Conservation (phyloP, 1,139 yeast species). For the Geotrichum histeridarum region DNA sequence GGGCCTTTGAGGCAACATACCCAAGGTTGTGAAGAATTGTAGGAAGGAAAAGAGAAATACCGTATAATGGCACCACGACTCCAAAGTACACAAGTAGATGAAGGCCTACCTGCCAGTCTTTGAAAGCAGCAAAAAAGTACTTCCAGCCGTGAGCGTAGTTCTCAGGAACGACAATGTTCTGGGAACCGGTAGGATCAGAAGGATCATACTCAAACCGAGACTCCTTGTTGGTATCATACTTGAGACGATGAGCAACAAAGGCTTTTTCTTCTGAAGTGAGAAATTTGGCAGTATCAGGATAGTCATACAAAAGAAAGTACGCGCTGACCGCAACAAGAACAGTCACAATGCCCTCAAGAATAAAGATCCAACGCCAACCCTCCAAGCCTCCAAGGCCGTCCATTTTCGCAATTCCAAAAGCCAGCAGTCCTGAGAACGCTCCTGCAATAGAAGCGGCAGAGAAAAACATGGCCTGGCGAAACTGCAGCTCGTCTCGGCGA, state of each 20-base stretch:
- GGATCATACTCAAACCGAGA: background rate
- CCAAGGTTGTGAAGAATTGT: constrained; percentile 36
- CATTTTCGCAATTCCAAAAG: constrained; percentile 20
- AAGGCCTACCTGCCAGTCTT: constrained; percentile 33
- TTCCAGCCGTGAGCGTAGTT: constrained; percentile 21
- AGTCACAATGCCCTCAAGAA: constrained; percentile 14
- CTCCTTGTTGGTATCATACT: constrained; percentile 25
- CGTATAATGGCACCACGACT: constrained; percentile 28
- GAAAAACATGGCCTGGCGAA: constrained; percentile 55
- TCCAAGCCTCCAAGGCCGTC: constrained; percentile 40
- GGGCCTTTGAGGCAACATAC: constrained; percentile 30
- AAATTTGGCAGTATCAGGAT: constrained; percentile 47
- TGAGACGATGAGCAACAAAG: constrained; percentile 46
- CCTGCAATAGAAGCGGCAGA: constrained; percentile 46
- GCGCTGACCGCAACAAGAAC: constrained; percentile 41
- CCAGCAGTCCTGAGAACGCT: constrained; percentile 49
- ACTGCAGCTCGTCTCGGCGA: constrained; percentile 42
- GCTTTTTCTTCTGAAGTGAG: constrained; percentile 46
- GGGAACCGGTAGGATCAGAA: background rate
- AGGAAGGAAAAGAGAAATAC: constrained; percentile 34
- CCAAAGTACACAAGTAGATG: constrained; percentile 24
- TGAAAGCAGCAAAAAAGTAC: constrained; percentile 31
- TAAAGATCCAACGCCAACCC: constrained; percentile 19
- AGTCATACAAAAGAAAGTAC: constrained; percentile 48
- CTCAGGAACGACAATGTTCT: constrained; percentile 9